These are phyloP conservation scores for Exophiala calicioides DNA, from an alignment of 2,329 filamentous ascomycete species.

Conservation along the genomic window DNA sequence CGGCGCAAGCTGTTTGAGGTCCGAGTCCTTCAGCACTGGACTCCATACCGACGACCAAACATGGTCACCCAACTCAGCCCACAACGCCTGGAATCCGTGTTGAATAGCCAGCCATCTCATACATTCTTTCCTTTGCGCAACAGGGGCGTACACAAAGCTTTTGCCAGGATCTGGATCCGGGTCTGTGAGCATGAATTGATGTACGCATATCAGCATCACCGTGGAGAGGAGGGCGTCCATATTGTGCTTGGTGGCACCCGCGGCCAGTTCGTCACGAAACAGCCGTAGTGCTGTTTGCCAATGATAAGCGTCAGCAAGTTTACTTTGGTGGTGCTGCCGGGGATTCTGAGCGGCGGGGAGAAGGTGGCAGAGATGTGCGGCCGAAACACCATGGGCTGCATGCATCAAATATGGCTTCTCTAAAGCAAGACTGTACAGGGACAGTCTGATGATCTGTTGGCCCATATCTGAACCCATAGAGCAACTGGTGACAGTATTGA, in stretches of 20 bases:
- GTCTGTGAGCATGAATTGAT: constrained; percentile 34
- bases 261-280: constrained; percentile 38
- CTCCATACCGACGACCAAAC: constrained; percentile 14
- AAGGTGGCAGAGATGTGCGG: constrained; percentile 36
- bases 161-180: constrained; percentile 2
- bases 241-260: constrained; percentile 34
- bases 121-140: constrained; percentile 3
- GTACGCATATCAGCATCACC: constrained; percentile 40
- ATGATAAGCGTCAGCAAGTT: constrained; percentile 35
- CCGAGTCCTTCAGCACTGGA: constrained; percentile 17
- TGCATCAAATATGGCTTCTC: constrained; percentile 43
- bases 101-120: constrained; percentile 15
- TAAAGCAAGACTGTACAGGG: constrained; percentile 4
- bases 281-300: constrained; percentile 41
- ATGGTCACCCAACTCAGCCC: constrained; percentile 5
- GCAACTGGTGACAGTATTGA: constrained; percentile 16
- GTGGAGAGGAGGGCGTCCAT: constrained; percentile 43
- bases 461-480: constrained; percentile 19
- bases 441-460: constrained; percentile 11
- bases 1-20: neutral
- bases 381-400: constrained; percentile 37
- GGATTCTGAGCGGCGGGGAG: constrained; percentile 30
- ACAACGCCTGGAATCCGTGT: constrained; percentile 11
- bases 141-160: constrained; percentile 17
- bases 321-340: constrained; percentile 34